These are phyloP conservation scores for Fusarium zealandicum DNA, from an alignment of 2,329 filamentous ascomycete genomes.

Conservation along the genomic window DNA sequence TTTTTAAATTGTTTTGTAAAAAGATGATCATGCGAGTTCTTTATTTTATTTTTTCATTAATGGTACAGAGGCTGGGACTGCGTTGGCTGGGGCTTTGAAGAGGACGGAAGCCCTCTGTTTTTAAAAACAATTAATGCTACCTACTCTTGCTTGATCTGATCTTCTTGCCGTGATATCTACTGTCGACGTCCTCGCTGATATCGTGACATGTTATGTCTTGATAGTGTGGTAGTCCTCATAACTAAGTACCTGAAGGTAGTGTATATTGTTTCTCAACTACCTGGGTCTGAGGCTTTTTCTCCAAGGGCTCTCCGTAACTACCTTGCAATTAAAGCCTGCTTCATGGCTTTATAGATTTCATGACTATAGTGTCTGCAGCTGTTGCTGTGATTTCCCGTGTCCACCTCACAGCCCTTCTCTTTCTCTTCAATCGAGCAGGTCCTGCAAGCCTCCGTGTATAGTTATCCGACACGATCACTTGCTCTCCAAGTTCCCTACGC, in stretches of 20 bases:
- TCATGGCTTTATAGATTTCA: too few species aligned
- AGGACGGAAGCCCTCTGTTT: conserved; percentile 7
- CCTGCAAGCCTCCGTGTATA: background rate
- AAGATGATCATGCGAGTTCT: conserved; percentile 25
- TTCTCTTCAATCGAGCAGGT: background rate
- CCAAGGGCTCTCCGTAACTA: too few species aligned
- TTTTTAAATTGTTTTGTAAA: conserved; percentile 23
- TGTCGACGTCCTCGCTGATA: background rate
- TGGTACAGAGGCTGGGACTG: conserved; percentile 31
- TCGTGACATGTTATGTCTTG: background rate
- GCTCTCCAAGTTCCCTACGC: conserved; percentile 62
- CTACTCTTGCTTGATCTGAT: background rate
- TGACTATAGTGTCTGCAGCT: too few species aligned
- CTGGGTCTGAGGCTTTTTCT: background rate
- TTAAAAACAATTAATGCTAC: conserved; percentile 22
- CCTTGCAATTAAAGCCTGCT: too few species aligned
- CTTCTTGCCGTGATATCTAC: background rate
- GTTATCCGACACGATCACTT: conserved; percentile 13
- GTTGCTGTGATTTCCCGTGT: too few species aligned
- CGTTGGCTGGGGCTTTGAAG: conserved; percentile 18
- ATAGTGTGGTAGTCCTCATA: background rate
- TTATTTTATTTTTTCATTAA: conserved; percentile 25
- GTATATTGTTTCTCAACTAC: background rate
- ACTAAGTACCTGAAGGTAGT: too few species aligned
- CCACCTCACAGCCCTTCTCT: too few species aligned